Conservation (phyloP, 2,329 filamentous ascomycete genomes). For the Paracorniculantispora psalliotae region DNA sequence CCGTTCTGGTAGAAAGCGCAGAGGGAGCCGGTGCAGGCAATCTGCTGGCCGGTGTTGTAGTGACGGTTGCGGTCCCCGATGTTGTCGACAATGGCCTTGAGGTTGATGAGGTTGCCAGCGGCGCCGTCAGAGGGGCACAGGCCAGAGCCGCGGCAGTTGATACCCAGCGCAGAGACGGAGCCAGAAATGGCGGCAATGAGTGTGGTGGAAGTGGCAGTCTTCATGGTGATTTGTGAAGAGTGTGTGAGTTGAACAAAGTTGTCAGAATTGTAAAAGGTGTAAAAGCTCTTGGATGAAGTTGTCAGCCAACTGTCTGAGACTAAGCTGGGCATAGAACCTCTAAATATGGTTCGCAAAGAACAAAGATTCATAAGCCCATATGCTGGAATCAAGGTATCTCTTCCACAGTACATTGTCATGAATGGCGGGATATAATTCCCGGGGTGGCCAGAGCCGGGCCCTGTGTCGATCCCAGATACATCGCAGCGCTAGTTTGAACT, state of each 20-base stretch:
- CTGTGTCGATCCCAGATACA: background rate
- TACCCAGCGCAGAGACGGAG: slow-evolving; percentile 14
- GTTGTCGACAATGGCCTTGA: slow-evolving; percentile 16
- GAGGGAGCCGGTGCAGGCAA: slow-evolving; percentile 14
- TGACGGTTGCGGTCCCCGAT: slow-evolving; percentile 13
- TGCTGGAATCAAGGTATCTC: too few relatives aligned
- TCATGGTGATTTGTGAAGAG: too few relatives aligned
- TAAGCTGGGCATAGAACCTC: too few relatives aligned
- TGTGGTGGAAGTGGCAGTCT: background rate
- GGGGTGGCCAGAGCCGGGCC: background rate
- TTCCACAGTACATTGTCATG: too few relatives aligned
- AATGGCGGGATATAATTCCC: background rate
- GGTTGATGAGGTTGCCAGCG: slow-evolving; percentile 12
- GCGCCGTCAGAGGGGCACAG: slow-evolving; percentile 14
- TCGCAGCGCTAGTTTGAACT: background rate
- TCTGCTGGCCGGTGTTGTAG: slow-evolving; percentile 15
- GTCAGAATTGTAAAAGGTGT: too few relatives aligned
- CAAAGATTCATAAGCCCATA: too few relatives aligned
- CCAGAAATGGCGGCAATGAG: background rate
- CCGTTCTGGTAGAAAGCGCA: slow-evolving; percentile 14
- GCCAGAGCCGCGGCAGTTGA: slow-evolving; percentile 18
- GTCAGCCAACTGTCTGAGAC: too few relatives aligned
- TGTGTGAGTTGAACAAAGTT: too few relatives aligned
- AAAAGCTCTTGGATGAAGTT: too few relatives aligned
- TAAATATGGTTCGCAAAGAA: too few relatives aligned